phyloP scores from a whole-genome alignment of 768 basidiomycete genomes.

The Russula foetens region DNA sequence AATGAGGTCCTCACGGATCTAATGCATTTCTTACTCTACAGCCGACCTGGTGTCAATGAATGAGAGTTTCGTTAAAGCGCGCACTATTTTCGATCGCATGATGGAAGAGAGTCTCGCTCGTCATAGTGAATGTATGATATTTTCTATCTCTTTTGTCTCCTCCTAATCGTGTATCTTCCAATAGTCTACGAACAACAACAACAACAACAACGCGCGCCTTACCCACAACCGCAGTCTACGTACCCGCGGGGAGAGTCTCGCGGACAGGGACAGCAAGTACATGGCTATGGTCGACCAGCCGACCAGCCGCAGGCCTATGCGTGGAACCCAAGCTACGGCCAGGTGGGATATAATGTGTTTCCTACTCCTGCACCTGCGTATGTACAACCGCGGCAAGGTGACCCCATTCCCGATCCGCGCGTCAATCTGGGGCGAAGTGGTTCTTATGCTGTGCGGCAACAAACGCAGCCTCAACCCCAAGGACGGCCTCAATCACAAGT shows the following conservation, averaged over 20 bases:
- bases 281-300: conserved; percentile 25
- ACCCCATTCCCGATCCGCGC: conserved; percentile 10
- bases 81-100: conserved; percentile 87
- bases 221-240: conserved; percentile 22
- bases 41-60: conserved; percentile 94
- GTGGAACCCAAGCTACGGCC: conserved; percentile 45
- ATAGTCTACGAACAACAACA: conserved; percentile 50
- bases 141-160: conserved; percentile 15
- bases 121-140: conserved; percentile 51
- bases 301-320: conserved; percentile 38
- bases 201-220: conserved; percentile 26
- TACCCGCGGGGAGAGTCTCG: conserved; percentile 29
- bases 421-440: neutral
- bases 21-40: conserved; percentile 25
- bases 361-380: conserved; percentile 28
- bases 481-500: conserved; percentile 26
- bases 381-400: conserved; percentile 25
- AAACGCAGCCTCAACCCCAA: conserved; percentile 25
- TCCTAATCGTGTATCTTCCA: neutral
- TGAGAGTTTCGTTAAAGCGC: conserved; percentile 83
- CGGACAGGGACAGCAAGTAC: conserved; percentile 17
- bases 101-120: conserved; percentile 84
- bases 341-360: conserved; percentile 35
- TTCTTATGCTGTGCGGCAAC: neutral
- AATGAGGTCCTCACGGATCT: neutral